Evolutionary conservation across 371 early-diverging fungal genomes (phyloP), one percentile per base, ranked within the genome.

Genomic region (Mortierella polycephala): DNA sequence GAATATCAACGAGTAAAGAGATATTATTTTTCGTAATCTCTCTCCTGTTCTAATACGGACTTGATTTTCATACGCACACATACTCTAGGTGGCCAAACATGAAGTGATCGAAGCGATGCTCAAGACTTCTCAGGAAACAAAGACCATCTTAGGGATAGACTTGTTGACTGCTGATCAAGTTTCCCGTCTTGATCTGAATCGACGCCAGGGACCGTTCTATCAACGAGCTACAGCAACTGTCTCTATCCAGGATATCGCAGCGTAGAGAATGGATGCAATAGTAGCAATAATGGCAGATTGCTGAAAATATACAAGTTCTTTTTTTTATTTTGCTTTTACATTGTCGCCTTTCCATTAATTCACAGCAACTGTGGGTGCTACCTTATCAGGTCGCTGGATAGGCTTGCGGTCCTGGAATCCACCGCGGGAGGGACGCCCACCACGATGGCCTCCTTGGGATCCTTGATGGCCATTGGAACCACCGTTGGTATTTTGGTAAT

Each of bases 191-290:
- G 69, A 72, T 23, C 47, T 71, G 47, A 20, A 52, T 10, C 69
- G 66, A 57, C 79, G 72, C 11, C 71, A 76, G 47, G 77, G 77
- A 1, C 71, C 77, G 0, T 76, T 76, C 65, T 71, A 67, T 52
- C 77, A 64, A 42, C 77, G 77, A 16, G 68, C 77, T 7, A 76
- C 77, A 14, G 77, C 77, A 1, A 71, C 77, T 12, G 77, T 76
- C 10, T 54, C 77, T 10, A 71, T 76, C 23, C 63, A 71, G 11
- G 77, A 76, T 41, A 62, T 71, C 0, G 68, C 77, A 7, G 75
- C 68, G 23, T 73, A n/a, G 67, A 74, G 9, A 41, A 46, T 1
- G 7, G 16, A 55, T 37, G 6, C 30, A 20, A 21, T 2, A 39
- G n/a, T n/a, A 54, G 2, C 14, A 46, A 30, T 49, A 37, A 51